Conservation (phyloP, 2,329 filamentous ascomycete genomes). For the Fusarium xyrophilum region DNA sequence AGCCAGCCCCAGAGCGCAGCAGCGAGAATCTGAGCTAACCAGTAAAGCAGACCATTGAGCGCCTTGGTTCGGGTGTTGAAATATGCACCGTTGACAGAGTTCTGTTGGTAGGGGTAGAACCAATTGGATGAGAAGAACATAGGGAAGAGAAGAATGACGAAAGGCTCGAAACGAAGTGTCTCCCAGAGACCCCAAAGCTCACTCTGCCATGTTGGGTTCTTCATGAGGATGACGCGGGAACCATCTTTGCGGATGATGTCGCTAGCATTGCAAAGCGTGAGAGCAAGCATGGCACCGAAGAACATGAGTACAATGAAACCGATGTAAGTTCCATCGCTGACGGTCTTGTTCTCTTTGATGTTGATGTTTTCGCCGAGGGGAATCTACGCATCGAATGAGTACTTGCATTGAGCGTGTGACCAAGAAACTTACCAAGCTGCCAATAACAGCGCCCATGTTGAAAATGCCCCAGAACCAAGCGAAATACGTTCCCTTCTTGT, state of each 20-base stretch:
- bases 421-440: conserved; percentile 60
- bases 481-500: conserved; percentile 85
- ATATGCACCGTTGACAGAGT: conserved; percentile 71
- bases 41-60: conserved; percentile 76
- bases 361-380: conserved; percentile 43
- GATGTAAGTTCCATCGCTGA: conserved; percentile 83
- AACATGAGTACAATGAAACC: conserved; percentile 87
- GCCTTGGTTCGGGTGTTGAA: conserved; percentile 78
- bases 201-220: conserved; percentile 85
- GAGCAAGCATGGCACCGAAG: conserved; percentile 71
- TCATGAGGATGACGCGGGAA: conserved; percentile 83
- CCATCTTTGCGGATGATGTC: conserved; percentile 79
- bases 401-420: rapidly evolving
- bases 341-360: conserved; percentile 49
- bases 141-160: conserved; percentile 74
- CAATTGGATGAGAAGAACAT: conserved; percentile 85
- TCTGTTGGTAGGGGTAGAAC: conserved; percentile 84
- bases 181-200: conserved; percentile 80
- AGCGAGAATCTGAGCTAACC: conserved; percentile 76
- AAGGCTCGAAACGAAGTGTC: conserved; percentile 73
- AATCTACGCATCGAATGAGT: conserved; percentile 61
- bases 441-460: conserved; percentile 89
- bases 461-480: conserved; percentile 95
- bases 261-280: conserved; percentile 73
- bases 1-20: conserved; percentile 75